These are phyloP conservation scores for Thelephora aurantiotincta DNA, from an alignment of 768 basidiomycete species.

Conservation along the genomic window DNA sequence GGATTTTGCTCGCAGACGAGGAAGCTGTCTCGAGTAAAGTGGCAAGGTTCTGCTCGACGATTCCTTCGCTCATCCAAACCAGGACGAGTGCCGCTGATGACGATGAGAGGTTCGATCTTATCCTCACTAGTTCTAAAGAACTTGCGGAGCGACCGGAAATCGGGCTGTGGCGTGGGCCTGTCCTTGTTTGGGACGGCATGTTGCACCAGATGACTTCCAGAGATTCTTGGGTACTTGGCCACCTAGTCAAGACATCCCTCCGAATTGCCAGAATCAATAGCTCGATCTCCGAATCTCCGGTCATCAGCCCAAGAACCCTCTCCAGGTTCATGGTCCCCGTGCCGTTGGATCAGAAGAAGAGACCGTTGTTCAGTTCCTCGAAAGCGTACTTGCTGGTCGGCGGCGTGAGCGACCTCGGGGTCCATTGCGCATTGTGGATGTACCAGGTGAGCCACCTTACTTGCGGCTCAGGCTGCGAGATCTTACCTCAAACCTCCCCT, in stretches of 20 bases:
- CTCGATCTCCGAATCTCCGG: too few species aligned
- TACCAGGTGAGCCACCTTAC: conserved; percentile 19
- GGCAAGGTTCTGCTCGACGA: not conserved
- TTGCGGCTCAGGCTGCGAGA: too few species aligned
- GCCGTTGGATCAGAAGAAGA: not conserved
- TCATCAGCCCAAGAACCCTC: not conserved
- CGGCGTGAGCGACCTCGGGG: conserved; percentile 25
- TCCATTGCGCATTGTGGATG: conserved; percentile 26
- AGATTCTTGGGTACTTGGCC: not conserved
- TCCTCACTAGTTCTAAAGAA: not conserved
- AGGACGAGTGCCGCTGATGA: not conserved
- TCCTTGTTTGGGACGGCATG: not conserved
- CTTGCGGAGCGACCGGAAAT: not conserved
- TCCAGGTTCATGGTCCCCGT: not conserved
- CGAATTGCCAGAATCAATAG: not conserved
- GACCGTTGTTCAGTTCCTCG: conserved; percentile 13
- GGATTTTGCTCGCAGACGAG: not conserved
- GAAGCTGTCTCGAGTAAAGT: not conserved
- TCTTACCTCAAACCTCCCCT: not conserved
- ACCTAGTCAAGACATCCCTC: not conserved
- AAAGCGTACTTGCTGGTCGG: conserved; percentile 25
- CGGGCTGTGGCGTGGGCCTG: not conserved
- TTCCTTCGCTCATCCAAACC: not conserved
- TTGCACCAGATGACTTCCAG: not conserved
- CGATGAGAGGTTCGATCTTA: not conserved